Percentiles rank a stretch among this genome's conserved stretches.
Conservation (phyloP, 495 filamentous ascomycete genomes). For the Neurospora intermedia region DNA sequence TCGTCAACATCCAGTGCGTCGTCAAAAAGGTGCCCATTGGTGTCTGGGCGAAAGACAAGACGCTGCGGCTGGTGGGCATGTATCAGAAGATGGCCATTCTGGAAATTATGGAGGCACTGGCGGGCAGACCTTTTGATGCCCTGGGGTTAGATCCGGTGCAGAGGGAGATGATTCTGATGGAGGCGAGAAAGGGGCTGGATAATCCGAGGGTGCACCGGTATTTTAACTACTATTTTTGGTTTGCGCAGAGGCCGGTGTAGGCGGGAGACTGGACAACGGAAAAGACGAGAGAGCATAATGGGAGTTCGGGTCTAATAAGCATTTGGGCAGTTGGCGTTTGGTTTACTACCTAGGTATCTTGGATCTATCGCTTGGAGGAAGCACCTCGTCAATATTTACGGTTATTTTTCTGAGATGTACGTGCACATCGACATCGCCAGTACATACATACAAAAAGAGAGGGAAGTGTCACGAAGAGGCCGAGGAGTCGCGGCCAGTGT, state of each 20-base stretch:
- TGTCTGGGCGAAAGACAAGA: slow-evolving; percentile 43
- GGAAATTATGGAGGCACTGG: slow-evolving; percentile 41
- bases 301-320: too few relatives aligned
- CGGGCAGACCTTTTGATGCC: slow-evolving; percentile 36
- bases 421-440: too few relatives aligned
- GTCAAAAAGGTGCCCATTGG: slow-evolving; percentile 45
- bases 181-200: slow-evolving; percentile 19
- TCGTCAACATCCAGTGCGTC: slow-evolving; percentile 43
- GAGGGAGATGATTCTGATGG: slow-evolving; percentile 19
- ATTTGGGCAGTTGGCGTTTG: too few relatives aligned
- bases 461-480: too few relatives aligned
- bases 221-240: slow-evolving; percentile 30
- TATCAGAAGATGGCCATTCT: slow-evolving; percentile 36
- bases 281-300: too few relatives aligned
- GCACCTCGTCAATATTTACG: too few relatives aligned
- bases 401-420: too few relatives aligned
- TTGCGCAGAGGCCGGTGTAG: slow-evolving; percentile 22
- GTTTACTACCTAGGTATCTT: too few relatives aligned
- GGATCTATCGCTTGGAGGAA: too few relatives aligned
- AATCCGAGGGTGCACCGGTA: slow-evolving; percentile 24
- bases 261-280: too few relatives aligned
- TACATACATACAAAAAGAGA: too few relatives aligned
- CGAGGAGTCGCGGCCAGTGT: too few relatives aligned
- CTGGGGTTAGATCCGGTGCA: slow-evolving; percentile 22
- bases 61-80: slow-evolving; percentile 44